Percentiles rank a stretch among this genome's conserved stretches.
phyloP scores from a whole-genome alignment of 2,329 filamentous ascomycete genomes.

The Exophiala lecanii-corni region DNA sequence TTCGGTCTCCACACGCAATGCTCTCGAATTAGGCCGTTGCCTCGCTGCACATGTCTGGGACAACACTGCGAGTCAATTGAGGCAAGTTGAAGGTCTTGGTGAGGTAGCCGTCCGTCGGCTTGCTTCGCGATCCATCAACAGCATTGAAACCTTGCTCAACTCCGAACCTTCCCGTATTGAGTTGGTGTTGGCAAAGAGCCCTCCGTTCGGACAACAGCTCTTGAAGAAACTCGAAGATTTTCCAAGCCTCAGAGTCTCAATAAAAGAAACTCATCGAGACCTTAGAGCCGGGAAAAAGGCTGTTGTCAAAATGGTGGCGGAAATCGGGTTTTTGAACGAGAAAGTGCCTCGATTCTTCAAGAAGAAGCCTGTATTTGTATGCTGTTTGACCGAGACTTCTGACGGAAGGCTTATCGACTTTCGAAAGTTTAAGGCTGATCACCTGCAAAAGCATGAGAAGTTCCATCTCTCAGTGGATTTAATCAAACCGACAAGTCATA shows the following conservation, averaged over 20 bases:
- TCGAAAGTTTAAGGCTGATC: slow-evolving; percentile 57
- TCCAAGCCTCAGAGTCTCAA: slow-evolving; percentile 58
- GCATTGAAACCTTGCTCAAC: slow-evolving; percentile 63
- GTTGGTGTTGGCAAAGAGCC: slow-evolving; percentile 68
- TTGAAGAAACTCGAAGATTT: slow-evolving; percentile 64
- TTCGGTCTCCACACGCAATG: slow-evolving; percentile 61
- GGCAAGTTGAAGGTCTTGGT: slow-evolving; percentile 76
- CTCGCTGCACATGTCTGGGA: slow-evolving; percentile 78
- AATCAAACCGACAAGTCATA: slow-evolving; percentile 49
- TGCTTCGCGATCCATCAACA: slow-evolving; percentile 63
- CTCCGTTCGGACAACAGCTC: slow-evolving; percentile 73
- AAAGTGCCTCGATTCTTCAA: slow-evolving; percentile 58
- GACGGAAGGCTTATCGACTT: slow-evolving; percentile 68
- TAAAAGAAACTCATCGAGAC: slow-evolving; percentile 47
- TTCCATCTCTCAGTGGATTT: slow-evolving; percentile 57
- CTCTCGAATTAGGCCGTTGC: slow-evolving; percentile 73
- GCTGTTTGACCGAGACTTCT: slow-evolving; percentile 67
- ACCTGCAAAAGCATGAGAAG: slow-evolving; percentile 58
- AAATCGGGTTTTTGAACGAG: slow-evolving; percentile 68
- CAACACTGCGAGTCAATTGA: slow-evolving; percentile 71
- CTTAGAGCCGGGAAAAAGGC: slow-evolving; percentile 40
- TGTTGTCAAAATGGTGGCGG: slow-evolving; percentile 59
- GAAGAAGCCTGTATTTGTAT: slow-evolving; percentile 62
- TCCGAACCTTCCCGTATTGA: slow-evolving; percentile 72
- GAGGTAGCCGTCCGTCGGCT: slow-evolving; percentile 71